phyloP scores from a whole-genome alignment of 2,329 filamentous ascomycete genomes.

The Ciborinia camelliae region DNA sequence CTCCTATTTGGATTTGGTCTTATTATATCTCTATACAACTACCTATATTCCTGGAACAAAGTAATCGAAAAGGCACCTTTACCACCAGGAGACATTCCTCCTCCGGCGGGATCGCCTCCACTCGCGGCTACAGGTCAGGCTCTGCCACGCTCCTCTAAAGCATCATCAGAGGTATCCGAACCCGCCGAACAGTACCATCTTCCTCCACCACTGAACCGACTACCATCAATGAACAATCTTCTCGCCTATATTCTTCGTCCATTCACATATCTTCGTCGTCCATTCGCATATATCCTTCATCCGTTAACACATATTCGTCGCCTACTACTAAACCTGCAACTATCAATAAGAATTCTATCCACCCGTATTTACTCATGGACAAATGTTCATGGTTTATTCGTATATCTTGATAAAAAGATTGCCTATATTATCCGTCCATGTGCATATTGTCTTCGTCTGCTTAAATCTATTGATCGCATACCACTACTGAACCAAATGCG shows the following conservation, averaged over 20 bases:
- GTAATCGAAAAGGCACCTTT: background rate
- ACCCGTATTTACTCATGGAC: too few species aligned
- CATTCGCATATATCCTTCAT: background rate
- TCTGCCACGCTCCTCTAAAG: background rate
- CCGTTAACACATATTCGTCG: background rate
- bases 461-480: too few species aligned
- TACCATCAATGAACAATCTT: background rate
- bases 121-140: background rate
- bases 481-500: too few species aligned
- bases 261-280: background rate
- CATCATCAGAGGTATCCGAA: background rate
- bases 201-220: background rate
- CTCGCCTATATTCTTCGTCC: background rate
- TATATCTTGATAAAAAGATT: too few species aligned
- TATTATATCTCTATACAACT: background rate
- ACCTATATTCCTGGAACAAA: background rate
- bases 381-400: too few species aligned
- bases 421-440: too few species aligned
- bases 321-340: too few species aligned
- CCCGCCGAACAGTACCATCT: background rate
- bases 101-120: background rate
- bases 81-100: background rate
- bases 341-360: too few species aligned
- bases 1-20: background rate
- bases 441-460: too few species aligned